phyloP scores from a whole-genome alignment of 371 early-diverging fungal species.

The Lichtheimia hyalospora region DNA sequence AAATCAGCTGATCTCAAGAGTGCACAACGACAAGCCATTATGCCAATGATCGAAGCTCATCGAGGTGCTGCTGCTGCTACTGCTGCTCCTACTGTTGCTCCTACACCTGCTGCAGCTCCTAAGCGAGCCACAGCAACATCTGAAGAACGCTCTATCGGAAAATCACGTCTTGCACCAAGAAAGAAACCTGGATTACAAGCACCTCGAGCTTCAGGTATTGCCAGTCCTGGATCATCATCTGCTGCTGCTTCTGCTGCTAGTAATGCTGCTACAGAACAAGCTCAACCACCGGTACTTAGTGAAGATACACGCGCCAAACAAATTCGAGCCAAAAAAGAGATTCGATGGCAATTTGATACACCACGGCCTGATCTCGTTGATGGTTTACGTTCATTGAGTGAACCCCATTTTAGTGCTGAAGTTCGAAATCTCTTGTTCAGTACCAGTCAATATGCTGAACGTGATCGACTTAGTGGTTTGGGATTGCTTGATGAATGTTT shows the following conservation, averaged over 20 bases:
- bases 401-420: conserved; percentile 57
- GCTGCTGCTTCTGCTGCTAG: conserved; percentile 14
- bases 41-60: conserved; percentile 69
- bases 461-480: conserved; percentile 70
- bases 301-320: conserved; percentile 71
- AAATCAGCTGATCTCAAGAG: conserved; percentile 69
- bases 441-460: conserved; percentile 81
- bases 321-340: conserved; percentile 70
- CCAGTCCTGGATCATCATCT: conserved; percentile 19
- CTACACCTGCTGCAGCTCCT: conserved; percentile 5
- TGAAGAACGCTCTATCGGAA: conserved; percentile 11
- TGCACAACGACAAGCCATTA: conserved; percentile 65
- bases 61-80: conserved; percentile 41
- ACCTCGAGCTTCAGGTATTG: conserved; percentile 10
- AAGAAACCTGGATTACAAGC: conserved; percentile 12
- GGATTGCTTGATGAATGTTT: conserved; percentile 68
- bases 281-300: conserved; percentile 55
- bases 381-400: conserved; percentile 59
- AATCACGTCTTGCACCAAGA: conserved; percentile 1
- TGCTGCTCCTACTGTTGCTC: conserved; percentile 5
- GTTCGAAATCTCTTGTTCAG: conserved; percentile 71
- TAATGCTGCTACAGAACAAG: conserved; percentile 12
- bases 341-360: conserved; percentile 76
- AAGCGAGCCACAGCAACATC: not conserved
- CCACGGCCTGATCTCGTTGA: conserved; percentile 74